A percentile compares a stretch with the other conserved stretches of the same genome.
phyloP scores from a whole-genome alignment of 2,329 filamentous ascomycete species.

The Epichloe brachyelytri region DNA sequence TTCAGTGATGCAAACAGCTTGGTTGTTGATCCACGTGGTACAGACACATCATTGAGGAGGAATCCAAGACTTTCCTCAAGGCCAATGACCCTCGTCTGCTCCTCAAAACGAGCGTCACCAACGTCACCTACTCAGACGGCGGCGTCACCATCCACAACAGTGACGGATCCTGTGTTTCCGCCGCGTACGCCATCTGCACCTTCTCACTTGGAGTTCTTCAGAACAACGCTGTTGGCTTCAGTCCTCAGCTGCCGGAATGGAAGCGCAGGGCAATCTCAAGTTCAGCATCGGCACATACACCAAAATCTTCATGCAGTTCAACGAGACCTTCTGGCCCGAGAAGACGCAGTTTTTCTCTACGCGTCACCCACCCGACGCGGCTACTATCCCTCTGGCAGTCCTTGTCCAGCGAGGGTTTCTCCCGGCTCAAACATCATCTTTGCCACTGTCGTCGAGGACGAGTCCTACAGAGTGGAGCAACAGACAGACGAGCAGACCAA shows the following conservation, averaged over 20 bases:
- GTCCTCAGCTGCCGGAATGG: conserved; percentile 47
- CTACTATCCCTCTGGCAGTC: conserved; percentile 48
- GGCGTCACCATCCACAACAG: conserved; percentile 40
- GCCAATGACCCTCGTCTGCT: conserved; percentile 42
- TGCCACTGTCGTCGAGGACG: conserved; percentile 43
- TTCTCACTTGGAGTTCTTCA: conserved; percentile 59
- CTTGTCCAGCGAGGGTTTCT: conserved; percentile 41
- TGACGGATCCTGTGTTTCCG: conserved; percentile 43
- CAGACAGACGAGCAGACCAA: conserved; percentile 46
- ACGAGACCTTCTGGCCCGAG: conserved; percentile 49
- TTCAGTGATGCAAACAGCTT: conserved; percentile 50
- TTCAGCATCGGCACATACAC: conserved; percentile 62
- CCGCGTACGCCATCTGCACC: conserved; percentile 51
- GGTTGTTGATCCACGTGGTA: conserved; percentile 48
- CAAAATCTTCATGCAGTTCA: conserved; percentile 60
- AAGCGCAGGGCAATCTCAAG: conserved; percentile 48
- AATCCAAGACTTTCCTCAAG: conserved; percentile 44
- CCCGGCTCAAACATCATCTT: conserved; percentile 52
- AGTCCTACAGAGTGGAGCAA: conserved; percentile 45
- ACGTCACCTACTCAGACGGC: conserved; percentile 36
- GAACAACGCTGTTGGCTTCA: conserved; percentile 43
- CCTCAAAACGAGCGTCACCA: conserved; percentile 43
- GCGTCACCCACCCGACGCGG: conserved; percentile 28
- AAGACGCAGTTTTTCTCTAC: conserved; percentile 32
- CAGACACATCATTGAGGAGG: conserved; percentile 40